Percentiles rank a stretch among this genome's conserved stretches.
Conservation (phyloP, 306 rosid species). For the Vicia villosa region DNA sequence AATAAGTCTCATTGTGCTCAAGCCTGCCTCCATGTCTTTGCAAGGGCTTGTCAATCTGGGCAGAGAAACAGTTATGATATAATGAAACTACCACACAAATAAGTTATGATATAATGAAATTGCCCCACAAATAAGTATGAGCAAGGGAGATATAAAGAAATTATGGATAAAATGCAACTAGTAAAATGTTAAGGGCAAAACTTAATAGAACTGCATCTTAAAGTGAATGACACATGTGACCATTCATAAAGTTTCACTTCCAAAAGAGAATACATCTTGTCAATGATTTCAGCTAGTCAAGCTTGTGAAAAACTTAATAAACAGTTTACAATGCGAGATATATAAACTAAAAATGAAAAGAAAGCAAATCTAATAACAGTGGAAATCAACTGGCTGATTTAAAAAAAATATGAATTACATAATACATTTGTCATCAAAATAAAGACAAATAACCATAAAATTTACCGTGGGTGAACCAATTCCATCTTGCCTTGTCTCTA, state of each 20-base stretch:
- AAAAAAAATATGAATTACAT: constrained; percentile 16
- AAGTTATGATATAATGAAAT: constrained; percentile 15
- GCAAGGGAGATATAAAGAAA: constrained; percentile 14
- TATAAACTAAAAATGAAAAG: constrained; percentile 4
- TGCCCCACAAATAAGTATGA: constrained; percentile 15
- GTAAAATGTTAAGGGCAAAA: constrained; percentile 7
- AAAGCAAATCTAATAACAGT: not conserved
- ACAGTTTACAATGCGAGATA: not conserved
- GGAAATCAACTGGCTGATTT: not conserved
- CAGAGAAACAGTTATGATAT: constrained; percentile 24
- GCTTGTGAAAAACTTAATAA: not conserved
- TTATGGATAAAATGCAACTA: constrained; percentile 11
- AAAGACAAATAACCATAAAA: constrained; percentile 4
- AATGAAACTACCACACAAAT: constrained; percentile 24
- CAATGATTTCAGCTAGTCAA: not conserved
- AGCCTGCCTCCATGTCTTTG: constrained; percentile 99
- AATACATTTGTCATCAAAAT: not conserved
- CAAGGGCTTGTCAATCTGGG: constrained; percentile 90
- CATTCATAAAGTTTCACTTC: constrained; percentile 2
- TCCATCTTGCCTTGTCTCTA: constrained; percentile 85
- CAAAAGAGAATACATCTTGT: not conserved
- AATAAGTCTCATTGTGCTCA: constrained; percentile 97
- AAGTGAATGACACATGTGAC: constrained; percentile 9
- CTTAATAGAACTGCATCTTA: not conserved
- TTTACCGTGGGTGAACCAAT: constrained; percentile 91